These are phyloP conservation scores for Camellia lanceoleosa DNA, from an alignment of 148 eudicot species.

Conservation along the genomic window DNA sequence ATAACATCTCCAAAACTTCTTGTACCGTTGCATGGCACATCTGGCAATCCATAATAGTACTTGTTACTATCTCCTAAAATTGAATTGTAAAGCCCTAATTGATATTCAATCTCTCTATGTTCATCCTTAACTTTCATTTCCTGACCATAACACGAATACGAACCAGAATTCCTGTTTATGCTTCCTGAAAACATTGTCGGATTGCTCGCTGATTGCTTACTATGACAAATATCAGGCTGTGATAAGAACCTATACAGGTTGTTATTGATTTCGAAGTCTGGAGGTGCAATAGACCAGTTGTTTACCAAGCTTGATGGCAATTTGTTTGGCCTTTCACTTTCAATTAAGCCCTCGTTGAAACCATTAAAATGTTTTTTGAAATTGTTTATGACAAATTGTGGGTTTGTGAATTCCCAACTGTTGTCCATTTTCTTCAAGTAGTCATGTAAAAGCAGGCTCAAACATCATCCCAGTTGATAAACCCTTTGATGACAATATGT, in stretches of 20 bases:
- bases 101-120: conserved; percentile 5
- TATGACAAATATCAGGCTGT: neutral
- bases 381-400: conserved; percentile 1
- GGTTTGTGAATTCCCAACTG: conserved; percentile 18
- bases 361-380: conserved; percentile 3
- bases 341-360: neutral
- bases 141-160: neutral
- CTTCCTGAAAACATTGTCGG: neutral
- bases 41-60: conserved; percentile 8
- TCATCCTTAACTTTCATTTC: conserved; percentile 14
- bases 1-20: conserved; percentile 12
- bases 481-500: conserved; percentile 5
- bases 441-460: conserved; percentile 17
- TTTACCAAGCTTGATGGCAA: neutral
- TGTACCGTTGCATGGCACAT: neutral
- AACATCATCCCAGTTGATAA: conserved; percentile 9
- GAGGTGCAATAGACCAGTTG: conserved; percentile 15
- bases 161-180: neutral
- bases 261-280: neutral
- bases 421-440: conserved; percentile 25
- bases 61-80: neutral
- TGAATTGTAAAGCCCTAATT: neutral
- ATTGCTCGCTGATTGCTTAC: neutral
- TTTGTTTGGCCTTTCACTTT: conserved; percentile 4
- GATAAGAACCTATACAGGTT: neutral